A percentile compares a stretch with the other conserved stretches of the same genome.
Conservation (phyloP, 345 rosid species). For the Boechera divaricarpa region DNA sequence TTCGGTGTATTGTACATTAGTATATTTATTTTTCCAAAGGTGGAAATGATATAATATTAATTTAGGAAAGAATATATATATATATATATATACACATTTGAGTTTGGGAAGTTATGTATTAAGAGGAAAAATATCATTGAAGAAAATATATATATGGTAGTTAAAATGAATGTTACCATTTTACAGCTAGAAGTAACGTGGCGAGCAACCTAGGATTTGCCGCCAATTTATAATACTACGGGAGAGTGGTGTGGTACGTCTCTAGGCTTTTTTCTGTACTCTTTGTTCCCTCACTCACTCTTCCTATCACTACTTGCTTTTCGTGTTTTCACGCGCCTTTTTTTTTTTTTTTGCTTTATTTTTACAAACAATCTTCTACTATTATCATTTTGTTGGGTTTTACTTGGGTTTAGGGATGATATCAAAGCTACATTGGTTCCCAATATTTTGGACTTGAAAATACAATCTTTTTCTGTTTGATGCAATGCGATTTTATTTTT, state of each 20-base stretch:
- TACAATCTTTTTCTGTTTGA: background rate
- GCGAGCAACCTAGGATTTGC: slow-evolving; percentile 81
- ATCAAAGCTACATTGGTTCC: background rate
- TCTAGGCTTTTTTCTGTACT: slow-evolving; percentile 61
- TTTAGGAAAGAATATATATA: background rate
- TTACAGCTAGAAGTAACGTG: slow-evolving; percentile 70
- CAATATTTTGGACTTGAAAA: background rate
- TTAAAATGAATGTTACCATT: slow-evolving; percentile 30
- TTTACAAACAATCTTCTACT: background rate
- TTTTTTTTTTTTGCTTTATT: background rate
- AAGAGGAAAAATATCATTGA: slow-evolving; percentile 22
- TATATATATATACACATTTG: background rate
- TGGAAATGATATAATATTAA: background rate
- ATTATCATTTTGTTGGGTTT: background rate
- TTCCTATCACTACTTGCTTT: slow-evolving; percentile 7
- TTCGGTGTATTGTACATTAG: background rate
- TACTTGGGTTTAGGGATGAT: slow-evolving; percentile 3
- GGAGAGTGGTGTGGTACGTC: slow-evolving; percentile 50
- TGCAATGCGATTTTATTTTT: background rate
- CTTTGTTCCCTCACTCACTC: slow-evolving; percentile 45
- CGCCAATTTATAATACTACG: slow-evolving; percentile 51
- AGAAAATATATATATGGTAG: slow-evolving; percentile 6
- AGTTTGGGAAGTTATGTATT: background rate
- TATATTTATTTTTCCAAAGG: background rate
- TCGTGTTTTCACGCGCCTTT: slow-evolving; percentile 12